Evolutionary conservation across 2,329 filamentous ascomycete genomes (phyloP), one percentile per base, ranked within the genome.

Genomic region (Botrytis fragariae): DNA sequence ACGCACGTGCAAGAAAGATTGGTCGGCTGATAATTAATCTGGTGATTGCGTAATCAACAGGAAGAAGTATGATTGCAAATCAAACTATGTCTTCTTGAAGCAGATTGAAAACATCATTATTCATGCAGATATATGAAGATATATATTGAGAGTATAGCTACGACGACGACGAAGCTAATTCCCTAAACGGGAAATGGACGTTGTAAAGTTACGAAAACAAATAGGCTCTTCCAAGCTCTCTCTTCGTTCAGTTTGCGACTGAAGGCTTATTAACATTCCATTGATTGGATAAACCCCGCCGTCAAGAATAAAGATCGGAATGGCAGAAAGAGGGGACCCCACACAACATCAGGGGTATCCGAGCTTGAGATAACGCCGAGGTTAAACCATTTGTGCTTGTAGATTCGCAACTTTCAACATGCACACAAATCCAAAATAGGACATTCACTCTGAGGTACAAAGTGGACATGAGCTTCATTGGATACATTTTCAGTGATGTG

Each of bases 121-220:
- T 67, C 65, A 73, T 68, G 48, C 32, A 63, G 64, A 69, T 69
- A 65, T 42, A 74, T 67, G 67, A 70, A 75, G 59, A 62, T n/a
- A 42, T 35, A 59, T 16, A 18, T 68, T 35, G 12, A 63, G 25
- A 72, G 61, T 22, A 45, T 44, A 69, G 18, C 37, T 62, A 74
- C 74, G 73, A 74, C 74, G 73, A 75, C 45, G 59, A 48, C 62
- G 73, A 75, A 73, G 73, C 48, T 65, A 59, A 67, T 74, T 75
- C 72, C 77, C 76, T 14, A 76, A 77, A 72, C 74, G 74, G 74
- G 75, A 35, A 77, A 75, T 61, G 73, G 70, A 75, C n/a, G 42
- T 72, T 57, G 54, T 60, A 42, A 29, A 51, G n/a, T 68, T 32
- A 75, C 74, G 74, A 76, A 76, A 77, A 76, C 74, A 45, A 68